Conservation (phyloP, 768 basidiomycete species). For the Astraeus odoratus region DNA sequence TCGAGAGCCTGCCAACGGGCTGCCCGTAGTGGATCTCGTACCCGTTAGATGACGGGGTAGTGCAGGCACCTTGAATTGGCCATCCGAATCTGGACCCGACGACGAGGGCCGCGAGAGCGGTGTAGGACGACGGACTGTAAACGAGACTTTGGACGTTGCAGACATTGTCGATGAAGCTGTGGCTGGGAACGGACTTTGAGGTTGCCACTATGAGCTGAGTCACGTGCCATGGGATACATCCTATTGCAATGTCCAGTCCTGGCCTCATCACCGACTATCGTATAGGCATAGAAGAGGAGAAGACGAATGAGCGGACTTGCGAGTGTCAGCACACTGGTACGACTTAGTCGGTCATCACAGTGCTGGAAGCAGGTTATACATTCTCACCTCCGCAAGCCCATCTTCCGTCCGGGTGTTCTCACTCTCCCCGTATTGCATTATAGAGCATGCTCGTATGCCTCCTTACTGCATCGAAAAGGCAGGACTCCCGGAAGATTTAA, state of each 20-base stretch:
- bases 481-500: constrained; percentile 3
- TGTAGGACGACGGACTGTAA: constrained; percentile 77
- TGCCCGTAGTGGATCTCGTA: constrained; percentile 40
- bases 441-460: background rate
- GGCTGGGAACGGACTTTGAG: background rate
- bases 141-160: constrained; percentile 56
- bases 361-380: constrained; percentile 1
- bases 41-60: constrained; percentile 51
- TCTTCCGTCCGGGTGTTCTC: constrained; percentile 5
- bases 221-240: too few relatives aligned
- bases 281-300: background rate
- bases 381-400: background rate
- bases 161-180: constrained; percentile 11
- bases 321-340: background rate
- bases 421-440: too few relatives aligned
- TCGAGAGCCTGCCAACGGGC: constrained; percentile 44
- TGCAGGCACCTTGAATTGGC: constrained; percentile 49
- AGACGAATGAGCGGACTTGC: background rate
- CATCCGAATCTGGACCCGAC: constrained; percentile 57
- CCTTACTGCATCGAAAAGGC: background rate
- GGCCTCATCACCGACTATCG: too few relatives aligned
- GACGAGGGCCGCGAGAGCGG: constrained; percentile 58
- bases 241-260: too few relatives aligned
- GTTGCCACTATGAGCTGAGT: too few relatives aligned
- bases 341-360: background rate